Conservation (phyloP, 1,139 yeast genomes). For the Ashbya aceris region DNA sequence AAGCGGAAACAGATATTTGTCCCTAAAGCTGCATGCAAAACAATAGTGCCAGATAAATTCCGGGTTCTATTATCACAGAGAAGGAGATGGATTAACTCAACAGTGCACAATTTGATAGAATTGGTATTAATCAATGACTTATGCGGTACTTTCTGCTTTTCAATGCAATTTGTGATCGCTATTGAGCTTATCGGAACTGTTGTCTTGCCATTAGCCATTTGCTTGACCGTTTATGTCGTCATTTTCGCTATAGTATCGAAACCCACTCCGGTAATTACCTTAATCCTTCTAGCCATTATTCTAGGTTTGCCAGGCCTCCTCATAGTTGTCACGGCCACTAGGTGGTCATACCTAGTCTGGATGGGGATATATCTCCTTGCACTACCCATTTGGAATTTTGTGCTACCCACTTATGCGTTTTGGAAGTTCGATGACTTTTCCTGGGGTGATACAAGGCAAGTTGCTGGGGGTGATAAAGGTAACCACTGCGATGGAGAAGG, state of each 20-base stretch:
- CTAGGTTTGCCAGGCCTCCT: slow-evolving; percentile 85
- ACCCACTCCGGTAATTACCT: slow-evolving; percentile 78
- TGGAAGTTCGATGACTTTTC: slow-evolving; percentile 98
- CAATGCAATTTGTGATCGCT: slow-evolving; percentile 90
- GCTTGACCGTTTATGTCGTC: slow-evolving; percentile 77
- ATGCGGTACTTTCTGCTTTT: slow-evolving; percentile 94
- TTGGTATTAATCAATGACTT: slow-evolving; percentile 78
- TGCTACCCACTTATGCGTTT: slow-evolving; percentile 77
- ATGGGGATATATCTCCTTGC: slow-evolving; percentile 74
- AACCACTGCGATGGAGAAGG: slow-evolving; percentile 65
- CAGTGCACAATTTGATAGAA: slow-evolving; percentile 92
- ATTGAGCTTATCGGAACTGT: slow-evolving; percentile 86
- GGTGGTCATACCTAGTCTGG: slow-evolving; percentile 69
- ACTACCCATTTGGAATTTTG: slow-evolving; percentile 90
- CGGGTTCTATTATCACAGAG: slow-evolving; percentile 82
- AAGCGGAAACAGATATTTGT: slow-evolving; percentile 87
- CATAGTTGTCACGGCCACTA: slow-evolving; percentile 81
- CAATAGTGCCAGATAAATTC: slow-evolving; percentile 80
- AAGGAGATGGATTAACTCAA: slow-evolving; percentile 97
- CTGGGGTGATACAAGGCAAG: slow-evolving; percentile 96
- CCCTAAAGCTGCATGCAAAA: slow-evolving; percentile 93
- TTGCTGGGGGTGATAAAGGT: slow-evolving; percentile 58
- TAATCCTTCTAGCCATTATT: slow-evolving; percentile 69
- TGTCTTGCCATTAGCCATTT: slow-evolving; percentile 86
- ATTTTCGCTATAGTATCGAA: slow-evolving; percentile 63